Conservation (phyloP, 176 grass and related monocot species). For the Hsuehochloa calcarea region DNA sequence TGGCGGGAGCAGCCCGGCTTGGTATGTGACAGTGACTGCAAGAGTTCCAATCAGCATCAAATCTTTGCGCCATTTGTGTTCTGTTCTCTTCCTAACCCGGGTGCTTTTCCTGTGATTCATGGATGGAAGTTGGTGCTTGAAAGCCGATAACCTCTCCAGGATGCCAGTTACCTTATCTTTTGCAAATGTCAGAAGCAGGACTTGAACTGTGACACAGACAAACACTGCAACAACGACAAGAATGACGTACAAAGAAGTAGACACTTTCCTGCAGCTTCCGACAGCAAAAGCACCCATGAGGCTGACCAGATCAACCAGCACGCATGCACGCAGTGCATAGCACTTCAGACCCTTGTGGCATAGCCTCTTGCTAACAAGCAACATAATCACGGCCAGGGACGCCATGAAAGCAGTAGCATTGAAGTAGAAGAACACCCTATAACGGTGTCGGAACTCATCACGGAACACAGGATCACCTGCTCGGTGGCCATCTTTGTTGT, state of each 20-base stretch:
- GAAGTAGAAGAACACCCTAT: conserved; percentile 51
- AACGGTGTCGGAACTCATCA: conserved; percentile 41
- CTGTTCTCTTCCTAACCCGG: not conserved
- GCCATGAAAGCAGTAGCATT: conserved; percentile 55
- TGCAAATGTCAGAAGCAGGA: conserved; percentile 35
- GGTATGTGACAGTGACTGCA: conserved; percentile 50
- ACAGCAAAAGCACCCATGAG: conserved; percentile 50
- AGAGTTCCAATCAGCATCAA: conserved; percentile 55
- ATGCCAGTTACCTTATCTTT: conserved; percentile 9
- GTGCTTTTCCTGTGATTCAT: not conserved
- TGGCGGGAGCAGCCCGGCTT: conserved; percentile 54
- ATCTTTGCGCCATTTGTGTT: conserved; percentile 56
- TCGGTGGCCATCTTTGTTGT: conserved; percentile 15
- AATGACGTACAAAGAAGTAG: conserved; percentile 38
- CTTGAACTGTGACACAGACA: conserved; percentile 24
- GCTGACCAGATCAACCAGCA: conserved; percentile 42
- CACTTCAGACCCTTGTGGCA: conserved; percentile 28
- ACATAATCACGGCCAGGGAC: conserved; percentile 51
- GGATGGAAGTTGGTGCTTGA: not conserved
- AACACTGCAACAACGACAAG: conserved; percentile 32
- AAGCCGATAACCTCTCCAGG: conserved; percentile 9
- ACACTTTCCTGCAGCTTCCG: conserved; percentile 46
- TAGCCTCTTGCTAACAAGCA: conserved; percentile 52
- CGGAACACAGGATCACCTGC: conserved; percentile 36
- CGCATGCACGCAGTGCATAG: conserved; percentile 24